A percentile compares a stretch with the other conserved stretches of the same genome.
phyloP scores from a whole-genome alignment of 192 early-diverging fungal species.

The Backusella morwellensis region DNA sequence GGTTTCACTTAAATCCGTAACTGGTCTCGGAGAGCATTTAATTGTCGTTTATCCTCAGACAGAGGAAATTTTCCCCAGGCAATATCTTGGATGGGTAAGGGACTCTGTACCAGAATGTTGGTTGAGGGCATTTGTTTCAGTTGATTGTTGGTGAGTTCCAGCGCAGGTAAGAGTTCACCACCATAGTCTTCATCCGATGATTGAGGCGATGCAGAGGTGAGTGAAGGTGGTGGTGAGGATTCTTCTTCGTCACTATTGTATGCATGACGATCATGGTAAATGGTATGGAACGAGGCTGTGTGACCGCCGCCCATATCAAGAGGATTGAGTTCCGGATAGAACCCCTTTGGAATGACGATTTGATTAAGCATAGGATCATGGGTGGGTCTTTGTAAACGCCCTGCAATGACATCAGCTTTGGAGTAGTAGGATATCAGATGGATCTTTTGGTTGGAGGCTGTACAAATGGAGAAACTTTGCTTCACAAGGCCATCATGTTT shows the following conservation, averaged over 20 bases:
- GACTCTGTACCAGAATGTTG: not conserved
- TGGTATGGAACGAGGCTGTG: constrained; percentile 12
- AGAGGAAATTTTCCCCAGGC: constrained; percentile 25
- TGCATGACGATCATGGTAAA: not conserved
- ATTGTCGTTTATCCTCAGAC: constrained; percentile 35
- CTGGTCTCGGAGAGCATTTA: constrained; percentile 18
- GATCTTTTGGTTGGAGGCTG: constrained; percentile 71
- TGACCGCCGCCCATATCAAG: constrained; percentile 27
- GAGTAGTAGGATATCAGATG: constrained; percentile 91
- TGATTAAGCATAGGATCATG: constrained; percentile 59
- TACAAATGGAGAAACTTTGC: constrained; percentile 84
- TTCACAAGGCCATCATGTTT: constrained; percentile 84
- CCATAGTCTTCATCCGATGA: constrained; percentile 16
- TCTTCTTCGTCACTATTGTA: not conserved
- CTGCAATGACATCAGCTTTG: constrained; percentile 67
- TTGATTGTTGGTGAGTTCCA: not conserved
- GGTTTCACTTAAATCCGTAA: constrained; percentile 16
- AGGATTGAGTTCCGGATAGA: constrained; percentile 78
- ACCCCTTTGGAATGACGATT: constrained; percentile 71
- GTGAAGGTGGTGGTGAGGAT: not conserved
- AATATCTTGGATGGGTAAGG: constrained; percentile 24
- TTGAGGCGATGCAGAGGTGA: constrained; percentile 9
- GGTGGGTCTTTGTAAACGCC: constrained; percentile 64
- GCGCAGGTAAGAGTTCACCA: not conserved
- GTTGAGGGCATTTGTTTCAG: not conserved